Evolutionary conservation across 2,329 filamentous ascomycete genomes (phyloP).

Genomic region (Nemania serpens): DNA sequence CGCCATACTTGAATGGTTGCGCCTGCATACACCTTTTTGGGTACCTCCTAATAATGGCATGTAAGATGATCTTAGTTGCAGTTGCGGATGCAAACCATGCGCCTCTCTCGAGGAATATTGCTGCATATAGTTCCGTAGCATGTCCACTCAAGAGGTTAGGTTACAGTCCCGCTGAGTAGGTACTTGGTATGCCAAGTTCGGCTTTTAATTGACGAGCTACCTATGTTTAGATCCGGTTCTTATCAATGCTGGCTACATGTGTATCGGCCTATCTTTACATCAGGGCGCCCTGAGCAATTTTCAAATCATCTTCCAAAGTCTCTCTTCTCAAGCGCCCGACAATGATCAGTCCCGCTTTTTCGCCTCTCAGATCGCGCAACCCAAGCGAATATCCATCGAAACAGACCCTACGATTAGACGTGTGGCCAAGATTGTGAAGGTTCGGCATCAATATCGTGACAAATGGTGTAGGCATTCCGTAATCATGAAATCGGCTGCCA

Average conservation of each 20-base stretch:
- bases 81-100: constrained; percentile 1
- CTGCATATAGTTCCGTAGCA: background rate
- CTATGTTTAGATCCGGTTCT: no score
- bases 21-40: no score
- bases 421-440: constrained; percentile 8
- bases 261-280: no score
- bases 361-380: constrained; percentile 4
- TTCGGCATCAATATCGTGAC: background rate
- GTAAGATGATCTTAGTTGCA: background rate
- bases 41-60: no score
- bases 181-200: background rate
- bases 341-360: constrained; percentile 12
- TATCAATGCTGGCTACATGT: no score
- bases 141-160: background rate
- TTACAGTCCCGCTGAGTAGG: background rate
- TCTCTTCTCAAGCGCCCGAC: constrained; percentile 1
- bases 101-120: background rate
- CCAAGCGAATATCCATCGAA: background rate
- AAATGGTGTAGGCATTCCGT: background rate
- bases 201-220: constrained; percentile 4
- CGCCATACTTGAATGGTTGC: no score
- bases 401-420: background rate
- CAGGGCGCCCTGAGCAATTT: no score
- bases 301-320: background rate
- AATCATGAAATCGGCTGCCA: no score